These are phyloP conservation scores for Phaeoacremonium minimum DNA, from an alignment of 2,329 filamentous ascomycete genomes.

Conservation along the genomic window DNA sequence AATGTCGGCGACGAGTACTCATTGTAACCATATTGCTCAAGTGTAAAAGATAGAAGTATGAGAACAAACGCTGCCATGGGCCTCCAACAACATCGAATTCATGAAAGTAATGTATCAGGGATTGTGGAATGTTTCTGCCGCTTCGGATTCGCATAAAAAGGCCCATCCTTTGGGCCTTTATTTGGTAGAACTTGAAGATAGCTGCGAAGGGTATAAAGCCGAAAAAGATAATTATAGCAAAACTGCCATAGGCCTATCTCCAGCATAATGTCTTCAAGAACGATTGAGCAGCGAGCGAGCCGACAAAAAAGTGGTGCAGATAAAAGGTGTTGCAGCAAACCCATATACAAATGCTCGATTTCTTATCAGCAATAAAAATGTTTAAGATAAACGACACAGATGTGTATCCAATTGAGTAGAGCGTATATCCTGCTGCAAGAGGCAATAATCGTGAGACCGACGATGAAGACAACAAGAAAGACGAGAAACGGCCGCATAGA, in stretches of 20 bases:
- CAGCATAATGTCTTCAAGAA: conserved; percentile 55
- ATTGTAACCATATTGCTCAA: conserved; percentile 37
- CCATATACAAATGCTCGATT: conserved; percentile 44
- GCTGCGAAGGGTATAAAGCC: conserved; percentile 58
- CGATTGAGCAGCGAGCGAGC: conserved; percentile 45
- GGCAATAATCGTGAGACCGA: conserved; percentile 52
- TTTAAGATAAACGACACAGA: conserved; percentile 53
- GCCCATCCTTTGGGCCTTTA: conserved; percentile 49
- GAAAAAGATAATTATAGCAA: conserved; percentile 59
- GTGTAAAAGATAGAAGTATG: conserved; percentile 63
- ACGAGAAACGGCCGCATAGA: conserved; percentile 53
- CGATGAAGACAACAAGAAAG: conserved; percentile 42
- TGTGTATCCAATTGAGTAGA: conserved; percentile 52
- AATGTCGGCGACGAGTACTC: conserved; percentile 46
- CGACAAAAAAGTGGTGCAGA: conserved; percentile 62
- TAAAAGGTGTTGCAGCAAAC: conserved; percentile 59
- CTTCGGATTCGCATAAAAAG: conserved; percentile 31
- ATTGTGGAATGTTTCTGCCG: conserved; percentile 37
- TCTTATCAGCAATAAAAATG: conserved; percentile 59
- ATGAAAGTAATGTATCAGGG: conserved; percentile 43
- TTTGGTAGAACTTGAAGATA: conserved; percentile 52
- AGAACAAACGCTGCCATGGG: conserved; percentile 50
- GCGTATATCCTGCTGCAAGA: conserved; percentile 50
- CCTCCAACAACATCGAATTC: conserved; percentile 59
- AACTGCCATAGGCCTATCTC: conserved; percentile 66